Conservation (phyloP, 441 rosid genomes). For the Populus tomentosa region DNA sequence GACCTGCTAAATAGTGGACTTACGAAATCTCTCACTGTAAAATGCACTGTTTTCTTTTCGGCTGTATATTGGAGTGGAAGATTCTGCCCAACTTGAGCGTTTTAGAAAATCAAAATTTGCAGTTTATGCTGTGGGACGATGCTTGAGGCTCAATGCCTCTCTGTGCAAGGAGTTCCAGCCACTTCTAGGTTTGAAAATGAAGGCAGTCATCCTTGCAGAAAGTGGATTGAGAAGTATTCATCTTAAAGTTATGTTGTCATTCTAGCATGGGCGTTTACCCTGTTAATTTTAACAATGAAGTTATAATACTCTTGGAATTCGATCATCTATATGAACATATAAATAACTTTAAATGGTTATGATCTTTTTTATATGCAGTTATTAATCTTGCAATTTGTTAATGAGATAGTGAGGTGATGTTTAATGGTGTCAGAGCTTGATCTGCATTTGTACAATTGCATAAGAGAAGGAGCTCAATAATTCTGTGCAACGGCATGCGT, state of each 20-base stretch:
- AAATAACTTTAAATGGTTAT: neutral
- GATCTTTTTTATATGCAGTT: neutral
- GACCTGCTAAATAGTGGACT: too few relatives aligned
- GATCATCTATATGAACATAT: conserved; percentile 31
- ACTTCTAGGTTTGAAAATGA: conserved; percentile 31
- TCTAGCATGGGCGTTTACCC: neutral
- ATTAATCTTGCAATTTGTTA: neutral
- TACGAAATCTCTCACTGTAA: neutral
- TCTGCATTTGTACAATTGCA: neutral
- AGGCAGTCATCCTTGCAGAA: conserved; percentile 49
- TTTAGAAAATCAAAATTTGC: too few relatives aligned
- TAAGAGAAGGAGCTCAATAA: neutral
- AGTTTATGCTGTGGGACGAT: too few relatives aligned
- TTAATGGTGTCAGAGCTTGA: neutral
- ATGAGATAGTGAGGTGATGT: neutral
- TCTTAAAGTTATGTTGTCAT: conserved; percentile 34
- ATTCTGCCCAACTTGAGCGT: too few relatives aligned
- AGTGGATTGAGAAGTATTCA: conserved; percentile 57
- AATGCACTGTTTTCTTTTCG: neutral
- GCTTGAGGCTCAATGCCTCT: conserved; percentile 52
- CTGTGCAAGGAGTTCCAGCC: conserved; percentile 51
- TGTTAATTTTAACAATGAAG: neutral
- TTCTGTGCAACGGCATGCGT: neutral
- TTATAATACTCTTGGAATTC: conserved; percentile 18
- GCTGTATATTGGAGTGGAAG: neutral